phyloP scores from a whole-genome alignment of 2,329 filamentous ascomycete species.

The Lasiodiplodia hormozganensis region DNA sequence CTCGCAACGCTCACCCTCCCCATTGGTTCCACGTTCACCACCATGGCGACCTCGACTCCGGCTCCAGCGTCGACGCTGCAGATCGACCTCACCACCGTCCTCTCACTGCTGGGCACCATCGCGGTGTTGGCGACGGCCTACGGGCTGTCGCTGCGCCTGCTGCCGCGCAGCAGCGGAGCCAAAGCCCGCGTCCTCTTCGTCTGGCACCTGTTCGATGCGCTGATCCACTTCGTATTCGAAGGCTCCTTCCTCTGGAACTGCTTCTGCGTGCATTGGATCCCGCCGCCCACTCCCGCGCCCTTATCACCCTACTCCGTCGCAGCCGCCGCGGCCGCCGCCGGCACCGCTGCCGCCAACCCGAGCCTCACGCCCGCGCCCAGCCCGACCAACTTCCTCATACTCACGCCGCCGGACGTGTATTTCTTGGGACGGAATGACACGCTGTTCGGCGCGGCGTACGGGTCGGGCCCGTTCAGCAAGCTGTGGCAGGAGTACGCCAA shows the following conservation, averaged over 20 bases:
- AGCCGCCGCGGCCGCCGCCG: slow-evolving; percentile 37
- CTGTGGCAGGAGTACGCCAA: slow-evolving; percentile 73
- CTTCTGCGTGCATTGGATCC: slow-evolving; percentile 72
- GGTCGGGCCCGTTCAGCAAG: slow-evolving; percentile 58
- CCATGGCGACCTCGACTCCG: slow-evolving; percentile 64
- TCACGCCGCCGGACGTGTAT: slow-evolving; percentile 56
- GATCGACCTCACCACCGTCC: slow-evolving; percentile 59
- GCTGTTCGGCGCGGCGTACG: slow-evolving; percentile 67
- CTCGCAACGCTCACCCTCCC: slow-evolving; percentile 48
- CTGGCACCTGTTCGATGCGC: slow-evolving; percentile 92
- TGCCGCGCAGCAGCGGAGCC: slow-evolving; percentile 61
- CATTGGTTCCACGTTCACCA: slow-evolving; percentile 62
- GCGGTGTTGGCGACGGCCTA: slow-evolving; percentile 62
- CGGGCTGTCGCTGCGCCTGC: slow-evolving; percentile 54
- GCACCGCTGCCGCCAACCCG: slow-evolving; percentile 31
- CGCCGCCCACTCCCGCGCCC: slow-evolving; percentile 42
- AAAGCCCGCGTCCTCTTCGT: slow-evolving; percentile 81
- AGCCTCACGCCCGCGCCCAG: slow-evolving; percentile 33
- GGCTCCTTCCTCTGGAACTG: slow-evolving; percentile 92
- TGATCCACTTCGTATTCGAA: slow-evolving; percentile 91
- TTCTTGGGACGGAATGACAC: slow-evolving; percentile 62
- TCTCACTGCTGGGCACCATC: slow-evolving; percentile 62
- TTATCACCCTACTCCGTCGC: slow-evolving; percentile 17
- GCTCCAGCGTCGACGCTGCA: slow-evolving; percentile 50
- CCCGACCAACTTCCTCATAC: slow-evolving; percentile 37